These are phyloP conservation scores for Cadophora malorum DNA, from an alignment of 2,329 filamentous ascomycete genomes.

Conservation along the genomic window DNA sequence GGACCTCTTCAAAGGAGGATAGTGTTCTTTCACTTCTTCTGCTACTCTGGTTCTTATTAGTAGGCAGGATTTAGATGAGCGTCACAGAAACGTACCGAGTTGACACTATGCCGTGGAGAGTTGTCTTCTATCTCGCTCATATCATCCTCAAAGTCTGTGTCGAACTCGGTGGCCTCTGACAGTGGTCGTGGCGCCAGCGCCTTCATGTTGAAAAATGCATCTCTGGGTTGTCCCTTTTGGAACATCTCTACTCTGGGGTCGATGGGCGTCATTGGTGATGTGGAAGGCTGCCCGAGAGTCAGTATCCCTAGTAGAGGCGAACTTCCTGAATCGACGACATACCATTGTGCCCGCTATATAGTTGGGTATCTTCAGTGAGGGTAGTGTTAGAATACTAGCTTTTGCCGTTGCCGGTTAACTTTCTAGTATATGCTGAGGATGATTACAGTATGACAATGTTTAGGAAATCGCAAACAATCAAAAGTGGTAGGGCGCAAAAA, in stretches of 20 bases:
- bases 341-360: slow-evolving; percentile 40
- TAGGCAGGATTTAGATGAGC: slow-evolving; percentile 27
- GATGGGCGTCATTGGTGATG: slow-evolving; percentile 40
- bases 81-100: slow-evolving; percentile 65
- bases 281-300: slow-evolving; percentile 37
- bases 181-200: slow-evolving; percentile 62
- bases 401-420: slow-evolving; percentile 44
- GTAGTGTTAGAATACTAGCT: slow-evolving; percentile 39
- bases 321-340: slow-evolving; percentile 16
- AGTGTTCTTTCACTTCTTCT: slow-evolving; percentile 84
- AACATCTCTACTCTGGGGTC: slow-evolving; percentile 51
- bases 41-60: slow-evolving; percentile 57
- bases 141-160: slow-evolving; percentile 75
- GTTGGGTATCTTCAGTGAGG: slow-evolving; percentile 37
- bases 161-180: slow-evolving; percentile 78
- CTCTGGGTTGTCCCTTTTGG: slow-evolving; percentile 54
- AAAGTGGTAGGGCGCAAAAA: slow-evolving; percentile 37
- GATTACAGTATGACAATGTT: slow-evolving; percentile 29
- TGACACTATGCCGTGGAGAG: slow-evolving; percentile 70
- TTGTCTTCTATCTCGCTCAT: slow-evolving; percentile 61
- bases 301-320: slow-evolving; percentile 28
- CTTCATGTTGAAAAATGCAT: slow-evolving; percentile 67
- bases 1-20: slow-evolving; percentile 84
- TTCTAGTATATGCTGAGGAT: slow-evolving; percentile 36
- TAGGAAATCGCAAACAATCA: slow-evolving; percentile 39